phyloP scores from a whole-genome alignment of 345 rosid genomes.

The Moringa oleifera region DNA sequence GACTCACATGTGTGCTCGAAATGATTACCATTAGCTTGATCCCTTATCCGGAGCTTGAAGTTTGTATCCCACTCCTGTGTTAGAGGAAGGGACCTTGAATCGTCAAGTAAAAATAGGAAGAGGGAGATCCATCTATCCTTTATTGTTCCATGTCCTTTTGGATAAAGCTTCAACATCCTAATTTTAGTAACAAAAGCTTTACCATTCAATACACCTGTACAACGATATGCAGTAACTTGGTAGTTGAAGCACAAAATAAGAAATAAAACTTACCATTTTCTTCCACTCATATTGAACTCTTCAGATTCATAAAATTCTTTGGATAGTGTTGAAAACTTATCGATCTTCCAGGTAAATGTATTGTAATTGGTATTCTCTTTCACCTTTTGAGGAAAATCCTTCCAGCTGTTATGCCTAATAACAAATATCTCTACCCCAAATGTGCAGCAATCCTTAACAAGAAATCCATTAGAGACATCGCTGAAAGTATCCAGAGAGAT shows the following conservation, averaged over 20 bases:
- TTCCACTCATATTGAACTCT: neutral
- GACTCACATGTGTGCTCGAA: neutral
- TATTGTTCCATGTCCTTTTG: neutral
- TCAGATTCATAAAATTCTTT: neutral
- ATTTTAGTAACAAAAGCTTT: neutral
- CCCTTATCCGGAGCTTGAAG: neutral
- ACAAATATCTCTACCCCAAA: neutral
- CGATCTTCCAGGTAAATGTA: conserved; percentile 7
- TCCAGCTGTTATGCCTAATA: neutral
- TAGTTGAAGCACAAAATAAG: neutral
- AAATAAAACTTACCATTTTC: neutral
- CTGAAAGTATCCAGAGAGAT: neutral
- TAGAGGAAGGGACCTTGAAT: neutral
- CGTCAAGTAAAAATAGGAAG: neutral
- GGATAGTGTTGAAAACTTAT: neutral
- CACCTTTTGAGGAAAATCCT: neutral
- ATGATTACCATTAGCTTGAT: neutral
- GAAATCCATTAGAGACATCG: neutral
- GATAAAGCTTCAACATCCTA: neutral
- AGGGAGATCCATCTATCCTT: neutral
- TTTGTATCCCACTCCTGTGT: neutral
- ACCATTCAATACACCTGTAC: neutral
- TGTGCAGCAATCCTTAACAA: neutral
- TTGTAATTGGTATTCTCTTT: neutral
- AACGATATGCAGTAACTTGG: neutral